Evolutionary conservation across 768 basidiomycete genomes (phyloP), one percentile per base, ranked within the genome.

Genomic region (Psilocybe cyanescens): DNA sequence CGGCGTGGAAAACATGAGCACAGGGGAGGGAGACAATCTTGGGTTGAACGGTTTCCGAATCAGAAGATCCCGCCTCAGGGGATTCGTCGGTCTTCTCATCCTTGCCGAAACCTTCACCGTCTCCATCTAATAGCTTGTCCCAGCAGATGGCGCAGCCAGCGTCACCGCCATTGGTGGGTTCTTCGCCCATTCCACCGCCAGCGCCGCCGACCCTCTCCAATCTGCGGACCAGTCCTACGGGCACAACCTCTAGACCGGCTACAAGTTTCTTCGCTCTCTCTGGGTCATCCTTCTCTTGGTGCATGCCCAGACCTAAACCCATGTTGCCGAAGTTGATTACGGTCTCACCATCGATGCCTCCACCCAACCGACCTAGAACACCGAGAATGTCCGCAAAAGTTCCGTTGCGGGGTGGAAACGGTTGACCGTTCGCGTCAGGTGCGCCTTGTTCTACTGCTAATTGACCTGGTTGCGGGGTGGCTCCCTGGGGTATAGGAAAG

Each of bases 1-100:
- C 79, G 1, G 89, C 83, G 65, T 94, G 92, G 76, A 93, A 94
- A 55, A 91, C 86, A 71, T 94, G 92, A 7, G 90, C 85, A 68
- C 92, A 94, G 3, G 92, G 92, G 8, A 94, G 82, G 2, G 86
- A 76, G 37, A 93, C 85, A 52, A 93, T 83, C 67, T 77, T 83
- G 28, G 73, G 77, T 5, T 74, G 68, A n/a, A 68, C 61, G 41
- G 37, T 35, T n/a, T 48, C 53, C 31, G 14, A 19, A 12, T 16
- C 31, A 8, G 57, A 39, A 30, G 61, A 41, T 17, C 33, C 57
- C 47, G 60, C 61, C 55, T 63, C 61, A 16, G 61, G 55, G 1
- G 31, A 53, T 16, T 58, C 49, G 6, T 52, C 62, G 4, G 71
- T 58, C 14, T 64, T 58, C 5, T 67, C 61, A 47, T 67, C 61